These are phyloP conservation scores for Candida silvicultrix DNA, from an alignment of 805 yeast genomes.

Conservation along the genomic window DNA sequence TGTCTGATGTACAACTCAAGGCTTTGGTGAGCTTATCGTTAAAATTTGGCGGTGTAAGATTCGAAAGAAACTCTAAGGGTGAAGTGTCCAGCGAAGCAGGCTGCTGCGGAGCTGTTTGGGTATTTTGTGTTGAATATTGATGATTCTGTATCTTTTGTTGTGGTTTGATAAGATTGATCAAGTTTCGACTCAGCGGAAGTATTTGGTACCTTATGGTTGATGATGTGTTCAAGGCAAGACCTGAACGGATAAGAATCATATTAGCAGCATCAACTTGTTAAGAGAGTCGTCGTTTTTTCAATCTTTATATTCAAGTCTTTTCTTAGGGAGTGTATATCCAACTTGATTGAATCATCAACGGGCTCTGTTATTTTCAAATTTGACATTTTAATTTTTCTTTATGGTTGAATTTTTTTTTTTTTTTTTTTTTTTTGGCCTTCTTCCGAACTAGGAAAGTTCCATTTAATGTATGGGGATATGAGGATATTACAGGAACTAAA, in stretches of 20 bases:
- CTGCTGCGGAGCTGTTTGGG: background rate
- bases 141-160: background rate
- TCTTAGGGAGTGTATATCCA: background rate
- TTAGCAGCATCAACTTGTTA: background rate
- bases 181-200: background rate
- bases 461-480: background rate
- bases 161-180: background rate
- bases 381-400: background rate
- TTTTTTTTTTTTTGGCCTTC: background rate
- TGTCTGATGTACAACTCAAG: slow-evolving; percentile 28
- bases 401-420: background rate
- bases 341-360: background rate
- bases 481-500: background rate
- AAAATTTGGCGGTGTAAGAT: slow-evolving; percentile 15
- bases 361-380: background rate
- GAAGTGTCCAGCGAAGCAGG: slow-evolving; percentile 23
- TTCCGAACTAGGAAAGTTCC: background rate
- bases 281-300: background rate
- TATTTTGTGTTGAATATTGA: background rate
- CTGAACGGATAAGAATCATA: background rate
- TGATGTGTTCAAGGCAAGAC: background rate
- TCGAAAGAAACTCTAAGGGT: slow-evolving; percentile 32
- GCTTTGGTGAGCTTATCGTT: slow-evolving; percentile 20
- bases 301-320: too few relatives aligned
- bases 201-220: background rate